Evolutionary conservation across 2,329 filamentous ascomycete species (phyloP).

Genomic region (Hymenoscyphus salicellus): DNA sequence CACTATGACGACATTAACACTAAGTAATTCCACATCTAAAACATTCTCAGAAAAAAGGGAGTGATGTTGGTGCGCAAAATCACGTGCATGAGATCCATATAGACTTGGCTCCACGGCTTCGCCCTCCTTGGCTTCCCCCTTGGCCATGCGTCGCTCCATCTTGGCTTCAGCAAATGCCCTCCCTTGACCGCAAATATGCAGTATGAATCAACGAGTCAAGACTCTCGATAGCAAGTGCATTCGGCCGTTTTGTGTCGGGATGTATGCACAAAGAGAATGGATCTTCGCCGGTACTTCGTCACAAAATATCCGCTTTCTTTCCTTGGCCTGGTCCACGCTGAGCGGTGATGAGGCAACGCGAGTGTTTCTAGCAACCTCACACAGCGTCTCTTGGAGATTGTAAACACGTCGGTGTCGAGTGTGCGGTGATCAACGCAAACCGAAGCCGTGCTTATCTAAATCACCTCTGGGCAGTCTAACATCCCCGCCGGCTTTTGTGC

Average conservation of each 20-base stretch:
- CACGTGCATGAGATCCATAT: constrained; percentile 7
- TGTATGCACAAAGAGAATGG: constrained; percentile 17
- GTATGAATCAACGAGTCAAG: constrained; percentile 7
- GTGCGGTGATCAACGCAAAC: neutral
- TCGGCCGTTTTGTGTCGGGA: constrained; percentile 15
- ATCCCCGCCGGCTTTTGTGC: neutral
- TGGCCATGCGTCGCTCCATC: constrained; percentile 10
- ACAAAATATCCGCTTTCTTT: constrained; percentile 9
- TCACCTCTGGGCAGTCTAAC: neutral
- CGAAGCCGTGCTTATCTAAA: neutral
- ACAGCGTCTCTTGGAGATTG: constrained; percentile 12
- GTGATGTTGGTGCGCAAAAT: neutral
- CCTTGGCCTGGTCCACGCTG: constrained; percentile 9
- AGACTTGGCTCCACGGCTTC: constrained; percentile 10
- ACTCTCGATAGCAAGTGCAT: neutral
- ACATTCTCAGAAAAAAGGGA: neutral
- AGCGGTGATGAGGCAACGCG: constrained; percentile 12
- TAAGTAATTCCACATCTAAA: constrained; percentile 7
- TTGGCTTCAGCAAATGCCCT: constrained; percentile 6
- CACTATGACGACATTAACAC: neutral
- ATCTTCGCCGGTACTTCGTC: constrained; percentile 18
- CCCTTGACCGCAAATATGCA: constrained; percentile 4
- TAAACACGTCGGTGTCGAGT: constrained; percentile 4
- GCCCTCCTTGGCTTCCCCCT: constrained; percentile 13
- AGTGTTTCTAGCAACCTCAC: constrained; percentile 13